Evolutionary conservation across 164 flowering plant genomes (phyloP).

Genomic region (Cinnamomum micranthum): DNA sequence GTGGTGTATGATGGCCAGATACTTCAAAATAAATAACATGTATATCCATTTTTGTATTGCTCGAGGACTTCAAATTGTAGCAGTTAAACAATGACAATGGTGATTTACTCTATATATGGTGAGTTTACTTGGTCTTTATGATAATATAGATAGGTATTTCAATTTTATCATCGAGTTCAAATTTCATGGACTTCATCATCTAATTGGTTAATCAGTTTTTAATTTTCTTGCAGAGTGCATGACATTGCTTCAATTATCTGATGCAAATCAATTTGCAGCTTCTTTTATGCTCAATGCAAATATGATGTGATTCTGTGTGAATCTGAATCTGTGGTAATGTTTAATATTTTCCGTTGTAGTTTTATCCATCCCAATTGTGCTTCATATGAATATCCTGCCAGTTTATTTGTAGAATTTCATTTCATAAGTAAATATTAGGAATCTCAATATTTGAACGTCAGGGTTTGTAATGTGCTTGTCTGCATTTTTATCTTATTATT

Average conservation of each 20-base stretch:
- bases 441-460: not conserved
- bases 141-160: not conserved
- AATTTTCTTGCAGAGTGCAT: not conserved
- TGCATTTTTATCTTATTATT: not conserved
- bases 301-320: not conserved
- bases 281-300: not conserved
- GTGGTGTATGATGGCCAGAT: not conserved
- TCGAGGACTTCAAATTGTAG: not conserved
- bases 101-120: not conserved
- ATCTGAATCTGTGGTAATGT: not conserved
- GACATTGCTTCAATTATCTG: not conserved
- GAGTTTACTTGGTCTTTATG: not conserved
- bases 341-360: not conserved
- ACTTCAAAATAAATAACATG: not conserved
- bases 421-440: not conserved
- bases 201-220: not conserved
- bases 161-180: not conserved
- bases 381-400: not conserved
- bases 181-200: not conserved
- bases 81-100: constrained; percentile 2
- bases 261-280: not conserved
- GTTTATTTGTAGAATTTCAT: not conserved
- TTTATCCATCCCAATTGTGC: not conserved
- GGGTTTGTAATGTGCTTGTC: not conserved
- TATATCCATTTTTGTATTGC: not conserved